Conservation (phyloP, 371 early-diverging fungal genomes). For the Vairimorpha necatrix region DNA sequence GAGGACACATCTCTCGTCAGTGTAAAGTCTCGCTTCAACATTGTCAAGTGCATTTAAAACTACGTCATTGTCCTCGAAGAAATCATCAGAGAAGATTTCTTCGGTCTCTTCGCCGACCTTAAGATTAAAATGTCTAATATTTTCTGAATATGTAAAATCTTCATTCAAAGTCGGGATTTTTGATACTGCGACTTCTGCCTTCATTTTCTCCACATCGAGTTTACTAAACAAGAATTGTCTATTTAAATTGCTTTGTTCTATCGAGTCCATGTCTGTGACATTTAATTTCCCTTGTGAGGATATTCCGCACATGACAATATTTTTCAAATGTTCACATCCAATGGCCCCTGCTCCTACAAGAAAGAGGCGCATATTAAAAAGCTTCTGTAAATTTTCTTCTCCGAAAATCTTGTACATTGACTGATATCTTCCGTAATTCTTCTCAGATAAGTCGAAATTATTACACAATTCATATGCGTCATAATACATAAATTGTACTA, state of each 20-base stretch:
- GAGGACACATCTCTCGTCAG: constrained; percentile 92
- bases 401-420: constrained; percentile 90
- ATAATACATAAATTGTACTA: constrained; percentile 90
- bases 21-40: constrained; percentile 92
- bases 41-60: constrained; percentile 98
- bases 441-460: constrained; percentile 52
- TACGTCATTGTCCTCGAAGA: constrained; percentile 78
- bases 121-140: constrained; percentile 75
- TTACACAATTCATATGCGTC: constrained; percentile 86
- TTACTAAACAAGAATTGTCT: constrained; percentile 93
- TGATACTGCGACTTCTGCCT: constrained; percentile 83
- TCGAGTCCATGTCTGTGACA: constrained; percentile 98
- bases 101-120: constrained; percentile 93
- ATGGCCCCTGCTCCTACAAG: constrained; percentile 99
- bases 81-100: constrained; percentile 81
- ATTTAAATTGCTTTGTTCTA: constrained; percentile 91
- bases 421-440: constrained; percentile 71
- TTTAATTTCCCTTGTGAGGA: constrained; percentile 75
- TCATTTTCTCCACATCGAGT: constrained; percentile 80
- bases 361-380: constrained; percentile 81
- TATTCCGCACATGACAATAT: constrained; percentile 96
- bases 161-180: constrained; percentile 87
- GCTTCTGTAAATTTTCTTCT: constrained; percentile 74
- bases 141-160: constrained; percentile 65
- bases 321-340: constrained; percentile 99